Conservation (phyloP, 2,329 filamentous ascomycete species). For the Penicillium sp. region DNA sequence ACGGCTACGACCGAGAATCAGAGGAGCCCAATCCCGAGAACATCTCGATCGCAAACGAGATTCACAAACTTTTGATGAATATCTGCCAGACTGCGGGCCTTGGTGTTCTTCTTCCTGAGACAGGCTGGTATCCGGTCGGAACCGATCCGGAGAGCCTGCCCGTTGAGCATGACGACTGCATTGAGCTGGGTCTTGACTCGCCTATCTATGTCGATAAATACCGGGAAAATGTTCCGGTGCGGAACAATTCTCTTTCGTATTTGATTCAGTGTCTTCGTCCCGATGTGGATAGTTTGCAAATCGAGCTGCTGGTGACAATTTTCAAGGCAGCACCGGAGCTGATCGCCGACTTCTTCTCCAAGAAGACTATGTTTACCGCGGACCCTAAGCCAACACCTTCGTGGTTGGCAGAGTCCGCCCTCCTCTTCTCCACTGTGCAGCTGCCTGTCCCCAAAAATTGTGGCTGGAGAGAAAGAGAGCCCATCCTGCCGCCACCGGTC, state of each 20-base stretch:
- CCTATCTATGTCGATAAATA: conserved; percentile 69
- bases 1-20: conserved; percentile 52
- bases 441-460: conserved; percentile 71
- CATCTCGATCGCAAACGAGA: conserved; percentile 62
- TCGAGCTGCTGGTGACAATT: conserved; percentile 74
- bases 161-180: conserved; percentile 47
- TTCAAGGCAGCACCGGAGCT: conserved; percentile 82
- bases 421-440: conserved; percentile 77
- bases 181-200: conserved; percentile 66
- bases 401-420: conserved; percentile 91
- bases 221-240: conserved; percentile 65
- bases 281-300: conserved; percentile 77
- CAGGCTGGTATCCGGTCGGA: conserved; percentile 79
- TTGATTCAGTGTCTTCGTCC: conserved; percentile 78
- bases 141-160: conserved; percentile 58
- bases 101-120: conserved; percentile 72
- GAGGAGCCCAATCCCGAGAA: conserved; percentile 47
- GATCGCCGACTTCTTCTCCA: conserved; percentile 80
- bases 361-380: conserved; percentile 75
- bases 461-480: conserved; percentile 63
- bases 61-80: conserved; percentile 71
- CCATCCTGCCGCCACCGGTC: conserved; percentile 70
- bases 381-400: conserved; percentile 90
- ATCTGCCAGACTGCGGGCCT: conserved; percentile 71
- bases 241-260: conserved; percentile 74